These are phyloP conservation scores for Cordyceps fumosorosea DNA, from an alignment of 2,329 filamentous ascomycete species.

Conservation along the genomic window DNA sequence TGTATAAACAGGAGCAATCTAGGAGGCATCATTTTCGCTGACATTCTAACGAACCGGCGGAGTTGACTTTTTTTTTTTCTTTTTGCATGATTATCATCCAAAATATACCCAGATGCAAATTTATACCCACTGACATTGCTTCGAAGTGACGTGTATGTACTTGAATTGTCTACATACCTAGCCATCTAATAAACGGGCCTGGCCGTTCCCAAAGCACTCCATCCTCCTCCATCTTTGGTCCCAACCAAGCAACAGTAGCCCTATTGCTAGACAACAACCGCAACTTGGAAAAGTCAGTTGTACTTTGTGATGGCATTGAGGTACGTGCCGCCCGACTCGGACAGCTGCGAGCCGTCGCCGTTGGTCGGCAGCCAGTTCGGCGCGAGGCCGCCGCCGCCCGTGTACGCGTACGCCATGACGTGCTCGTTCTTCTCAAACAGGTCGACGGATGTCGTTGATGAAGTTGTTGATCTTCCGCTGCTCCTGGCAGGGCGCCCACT, in stretches of 20 bases:
- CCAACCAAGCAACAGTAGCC: no score
- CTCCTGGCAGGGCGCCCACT: constrained; percentile 14
- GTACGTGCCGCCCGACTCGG: constrained; percentile 16
- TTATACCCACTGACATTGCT: neutral
- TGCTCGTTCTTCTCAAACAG: constrained; percentile 16
- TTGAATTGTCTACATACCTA: neutral
- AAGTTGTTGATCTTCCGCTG: constrained; percentile 16
- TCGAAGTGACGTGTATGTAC: neutral
- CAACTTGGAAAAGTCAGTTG: neutral
- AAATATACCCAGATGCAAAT: neutral
- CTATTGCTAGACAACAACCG: neutral
- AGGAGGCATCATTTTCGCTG: neutral
- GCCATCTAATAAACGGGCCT: neutral
- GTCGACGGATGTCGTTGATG: constrained; percentile 15
- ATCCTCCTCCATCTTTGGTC: no score
- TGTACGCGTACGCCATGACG: constrained; percentile 16
- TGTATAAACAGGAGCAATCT: neutral
- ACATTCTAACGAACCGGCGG: no score
- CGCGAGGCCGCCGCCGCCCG: constrained; percentile 14
- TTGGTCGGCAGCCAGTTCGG: constrained; percentile 13
- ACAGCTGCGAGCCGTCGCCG: constrained; percentile 12
- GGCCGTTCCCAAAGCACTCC: no score
- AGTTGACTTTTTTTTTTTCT: neutral
- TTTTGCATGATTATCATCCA: neutral
- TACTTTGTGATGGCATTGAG: constrained; percentile 16